These are phyloP conservation scores for Tulasnella sp. DNA, from an alignment of 768 basidiomycete genomes.

Conservation along the genomic window DNA sequence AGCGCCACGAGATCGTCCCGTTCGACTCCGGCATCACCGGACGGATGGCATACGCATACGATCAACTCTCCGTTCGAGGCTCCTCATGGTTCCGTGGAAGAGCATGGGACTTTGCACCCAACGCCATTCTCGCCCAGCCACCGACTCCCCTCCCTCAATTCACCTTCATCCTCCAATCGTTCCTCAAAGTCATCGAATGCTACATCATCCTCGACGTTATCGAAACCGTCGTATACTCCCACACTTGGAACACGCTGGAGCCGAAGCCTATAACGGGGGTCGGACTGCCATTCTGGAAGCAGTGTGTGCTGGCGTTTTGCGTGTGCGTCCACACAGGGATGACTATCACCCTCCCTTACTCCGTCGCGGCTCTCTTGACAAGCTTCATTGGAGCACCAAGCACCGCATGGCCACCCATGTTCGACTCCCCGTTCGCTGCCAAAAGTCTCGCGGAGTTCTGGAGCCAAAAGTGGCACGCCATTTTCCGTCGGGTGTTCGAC, in stretches of 20 bases:
- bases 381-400: slow-evolving; percentile 11
- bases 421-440: slow-evolving; percentile 27
- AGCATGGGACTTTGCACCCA: slow-evolving; percentile 14
- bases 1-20: not conserved
- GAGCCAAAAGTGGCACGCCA: slow-evolving; percentile 30
- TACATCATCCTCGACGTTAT: slow-evolving; percentile 15
- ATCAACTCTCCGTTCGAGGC: slow-evolving; percentile 1
- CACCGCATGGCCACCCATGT: slow-evolving; percentile 29
- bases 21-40: not conserved
- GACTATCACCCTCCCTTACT: slow-evolving; percentile 8
- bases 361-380: slow-evolving; percentile 23
- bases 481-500: slow-evolving; percentile 29
- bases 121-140: not conserved
- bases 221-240: not conserved
- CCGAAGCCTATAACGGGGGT: not conserved
- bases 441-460: slow-evolving; percentile 30
- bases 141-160: not conserved
- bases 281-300: not conserved
- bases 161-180: not conserved
- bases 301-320: slow-evolving; percentile 12
- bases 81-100: slow-evolving; percentile 1
- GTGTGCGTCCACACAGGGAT: slow-evolving; percentile 12
- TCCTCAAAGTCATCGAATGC: slow-evolving; percentile 1
- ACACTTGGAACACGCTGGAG: not conserved
- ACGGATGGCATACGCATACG: slow-evolving; percentile 18